Base-by-base conservation (phyloP, 2,329 filamentous ascomycete species). In the Sarocladium brachiariae region DNA sequence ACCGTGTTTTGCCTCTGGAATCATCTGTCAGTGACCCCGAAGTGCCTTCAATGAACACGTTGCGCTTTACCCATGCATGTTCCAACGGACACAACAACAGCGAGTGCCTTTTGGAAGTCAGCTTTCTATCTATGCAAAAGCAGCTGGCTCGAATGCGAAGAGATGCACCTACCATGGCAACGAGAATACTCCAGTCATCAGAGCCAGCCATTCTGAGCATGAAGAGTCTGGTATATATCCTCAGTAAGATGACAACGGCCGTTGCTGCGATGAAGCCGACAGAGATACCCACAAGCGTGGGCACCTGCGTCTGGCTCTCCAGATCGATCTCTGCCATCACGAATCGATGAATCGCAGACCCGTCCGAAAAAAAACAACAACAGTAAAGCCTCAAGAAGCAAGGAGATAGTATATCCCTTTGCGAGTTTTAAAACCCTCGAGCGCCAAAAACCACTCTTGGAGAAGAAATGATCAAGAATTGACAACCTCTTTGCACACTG, bases 171-270 rank as follows among this genome's bases (percentile, higher is more conserved):
- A 60, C 59, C 39, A 54, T 53, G 16, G 62, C 57, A 2, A 56
- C 11, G 13, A 57, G 33, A 24, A 63, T 63, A 10, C 54, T 58
- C 58, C 57, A 62, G 54, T 63, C 62, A 54, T 64, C 61, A 4
- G 55, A 55, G n/a, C 61, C 60, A 2, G 57, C 49, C 11, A 55
- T 58, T 14, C 54, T 50, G 9, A 63, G 50, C 23, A 64, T 53
- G 2, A 52, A 37, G 3, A 55, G 11, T 21, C 61, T 53, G 8
- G 60, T 60, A 41, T 62, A 62, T 14, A 63, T 50, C 30, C 60
- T 55, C 14, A 59, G 51, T 0, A 50, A 31, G 3, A 60, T 34
- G 23, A 58, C 48, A 0, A 53, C 9, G 5, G 46, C 48, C 30
- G 58, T 51, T 19, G 53, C 49, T 24, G 41, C 34, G 8, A 54